A percentile compares a stretch with the other conserved stretches of the same genome.
Conservation (phyloP, 129 eudicot genomes). For the Glebionis coronaria region DNA sequence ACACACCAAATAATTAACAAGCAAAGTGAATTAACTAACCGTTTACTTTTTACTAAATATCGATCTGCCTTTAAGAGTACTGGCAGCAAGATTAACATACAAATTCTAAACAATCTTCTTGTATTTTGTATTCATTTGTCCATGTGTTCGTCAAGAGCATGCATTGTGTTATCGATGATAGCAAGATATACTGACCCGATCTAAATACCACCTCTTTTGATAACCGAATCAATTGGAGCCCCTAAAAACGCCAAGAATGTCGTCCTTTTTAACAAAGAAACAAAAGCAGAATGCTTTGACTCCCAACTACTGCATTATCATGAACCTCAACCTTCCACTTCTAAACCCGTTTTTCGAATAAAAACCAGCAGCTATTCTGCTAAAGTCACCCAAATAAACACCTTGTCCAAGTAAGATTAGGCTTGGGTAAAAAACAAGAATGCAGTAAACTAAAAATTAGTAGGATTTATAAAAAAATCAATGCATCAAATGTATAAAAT, state of each 20-base stretch:
- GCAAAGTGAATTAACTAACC: constrained; percentile 21
- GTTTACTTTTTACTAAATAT: too few species aligned
- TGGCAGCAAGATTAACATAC: constrained; percentile 79
- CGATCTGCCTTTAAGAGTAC: constrained; percentile 66
- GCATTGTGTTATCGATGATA: constrained; percentile 72
- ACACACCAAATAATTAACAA: not conserved
- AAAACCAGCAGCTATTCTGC: constrained; percentile 54
- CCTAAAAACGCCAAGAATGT: constrained; percentile 76
- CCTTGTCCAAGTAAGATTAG: constrained; percentile 58
- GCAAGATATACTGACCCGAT: constrained; percentile 66
- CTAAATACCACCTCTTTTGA: constrained; percentile 68
- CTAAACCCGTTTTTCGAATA: too few species aligned
- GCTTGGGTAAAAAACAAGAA: constrained; percentile 62
- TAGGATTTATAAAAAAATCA: too few species aligned
- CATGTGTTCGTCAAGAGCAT: constrained; percentile 68
- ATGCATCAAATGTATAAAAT: too few species aligned
- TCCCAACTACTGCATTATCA: too few species aligned
- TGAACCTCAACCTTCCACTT: too few species aligned
- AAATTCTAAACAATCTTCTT: constrained; percentile 78
- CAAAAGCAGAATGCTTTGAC: constrained; percentile 70
- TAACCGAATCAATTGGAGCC: too few species aligned
- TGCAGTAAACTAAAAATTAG: too few species aligned
- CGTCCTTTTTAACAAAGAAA: constrained; percentile 52
- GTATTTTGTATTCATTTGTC: constrained; percentile 70
- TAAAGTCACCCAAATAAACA: constrained; percentile 83